A percentile compares a stretch with the other conserved stretches of the same genome.
phyloP scores from a whole-genome alignment of 2,329 filamentous ascomycete species.

The Trichoderma endophyticum region DNA sequence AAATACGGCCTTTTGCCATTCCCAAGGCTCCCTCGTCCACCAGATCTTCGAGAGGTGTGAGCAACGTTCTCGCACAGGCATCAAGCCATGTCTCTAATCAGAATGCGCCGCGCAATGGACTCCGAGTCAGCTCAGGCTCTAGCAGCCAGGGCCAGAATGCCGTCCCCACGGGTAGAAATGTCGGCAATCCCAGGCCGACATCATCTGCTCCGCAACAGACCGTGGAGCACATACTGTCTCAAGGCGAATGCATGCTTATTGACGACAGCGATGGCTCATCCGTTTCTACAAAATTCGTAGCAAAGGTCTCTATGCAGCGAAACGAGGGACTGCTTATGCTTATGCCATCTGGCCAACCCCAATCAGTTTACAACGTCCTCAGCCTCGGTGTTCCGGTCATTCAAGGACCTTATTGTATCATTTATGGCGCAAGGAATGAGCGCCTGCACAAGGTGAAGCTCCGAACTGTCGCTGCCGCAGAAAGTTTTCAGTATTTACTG shows the following conservation, averaged over 20 bases:
- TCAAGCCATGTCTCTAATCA: background rate
- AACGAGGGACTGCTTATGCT: conserved; percentile 25
- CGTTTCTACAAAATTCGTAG: conserved; percentile 18
- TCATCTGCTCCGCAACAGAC: background rate
- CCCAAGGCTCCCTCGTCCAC: background rate
- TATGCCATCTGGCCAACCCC: conserved; percentile 12
- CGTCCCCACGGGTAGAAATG: background rate
- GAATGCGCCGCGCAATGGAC: background rate
- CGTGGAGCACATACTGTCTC: conserved; percentile 22
- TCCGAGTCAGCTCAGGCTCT: background rate
- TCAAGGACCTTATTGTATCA: conserved; percentile 24
- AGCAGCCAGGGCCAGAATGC: background rate
- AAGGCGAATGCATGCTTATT: conserved; percentile 22
- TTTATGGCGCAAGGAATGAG: conserved; percentile 16
- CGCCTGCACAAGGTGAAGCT: conserved; percentile 24
- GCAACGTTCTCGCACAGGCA: background rate
- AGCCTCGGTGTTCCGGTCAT: conserved; percentile 23
- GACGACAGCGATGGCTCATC: background rate
- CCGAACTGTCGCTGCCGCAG: conserved; percentile 15
- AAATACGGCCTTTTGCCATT: background rate
- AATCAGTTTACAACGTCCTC: conserved; percentile 23
- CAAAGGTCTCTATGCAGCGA: conserved; percentile 21
- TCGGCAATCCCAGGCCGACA: background rate
- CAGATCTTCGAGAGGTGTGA: background rate
- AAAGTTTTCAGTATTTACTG: conserved; percentile 20